Percentiles rank a stretch among this genome's conserved stretches.
These are phyloP conservation scores for Rhodofomes roseus DNA, from an alignment of 1,284 basidiomycete genomes.

Conservation along the genomic window DNA sequence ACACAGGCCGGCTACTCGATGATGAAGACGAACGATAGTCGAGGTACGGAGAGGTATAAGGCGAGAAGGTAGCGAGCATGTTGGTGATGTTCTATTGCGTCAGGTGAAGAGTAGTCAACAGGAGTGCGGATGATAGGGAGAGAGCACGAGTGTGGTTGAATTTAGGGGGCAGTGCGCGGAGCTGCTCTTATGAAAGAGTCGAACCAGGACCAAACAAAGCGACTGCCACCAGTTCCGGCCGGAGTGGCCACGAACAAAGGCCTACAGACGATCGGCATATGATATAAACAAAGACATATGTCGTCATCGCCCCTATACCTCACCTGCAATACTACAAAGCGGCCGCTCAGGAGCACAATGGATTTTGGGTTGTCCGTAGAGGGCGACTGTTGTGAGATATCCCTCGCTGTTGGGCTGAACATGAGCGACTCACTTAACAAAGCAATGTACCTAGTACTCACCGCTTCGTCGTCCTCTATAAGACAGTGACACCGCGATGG, in stretches of 20 bases:
- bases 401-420: too few relatives aligned
- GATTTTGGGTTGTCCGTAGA: too few relatives aligned
- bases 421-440: too few relatives aligned
- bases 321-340: too few relatives aligned
- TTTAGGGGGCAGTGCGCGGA: too few relatives aligned
- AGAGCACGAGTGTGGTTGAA: not conserved
- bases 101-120: not conserved
- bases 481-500: too few relatives aligned
- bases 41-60: not conserved
- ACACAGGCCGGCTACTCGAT: not conserved
- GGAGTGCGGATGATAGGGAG: not conserved
- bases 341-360: too few relatives aligned
- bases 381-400: too few relatives aligned
- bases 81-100: not conserved
- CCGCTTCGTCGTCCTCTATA: too few relatives aligned
- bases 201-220: not conserved
- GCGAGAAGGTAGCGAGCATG: not conserved
- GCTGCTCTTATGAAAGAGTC: not conserved
- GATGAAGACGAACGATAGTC: not conserved
- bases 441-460: too few relatives aligned
- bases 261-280: not conserved
- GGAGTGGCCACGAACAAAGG: not conserved
- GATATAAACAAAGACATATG: too few relatives aligned
- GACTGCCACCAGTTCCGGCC: not conserved
- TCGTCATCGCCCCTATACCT: too few relatives aligned